A percentile compares a stretch with the other conserved stretches of the same genome.
Conservation (phyloP, 2,329 filamentous ascomycete species). For the Pseudopyricularia javanii region DNA sequence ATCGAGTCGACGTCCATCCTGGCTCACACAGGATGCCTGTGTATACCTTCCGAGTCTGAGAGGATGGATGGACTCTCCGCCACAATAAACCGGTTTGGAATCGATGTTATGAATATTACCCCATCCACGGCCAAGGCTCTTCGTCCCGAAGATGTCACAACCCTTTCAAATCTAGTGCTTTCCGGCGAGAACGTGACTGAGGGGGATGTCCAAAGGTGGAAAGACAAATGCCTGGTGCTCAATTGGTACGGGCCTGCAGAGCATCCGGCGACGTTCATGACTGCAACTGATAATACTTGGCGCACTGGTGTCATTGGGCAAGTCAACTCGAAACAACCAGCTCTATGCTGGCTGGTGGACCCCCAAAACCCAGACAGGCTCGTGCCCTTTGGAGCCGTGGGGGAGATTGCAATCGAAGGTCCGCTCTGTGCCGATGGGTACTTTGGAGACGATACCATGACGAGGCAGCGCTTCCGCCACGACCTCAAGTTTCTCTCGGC, state of each 20-base stretch:
- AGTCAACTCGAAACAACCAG: neutral
- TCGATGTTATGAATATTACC: constrained; percentile 7
- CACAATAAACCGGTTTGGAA: constrained; percentile 6
- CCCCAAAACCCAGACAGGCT: constrained; percentile 13
- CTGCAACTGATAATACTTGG: constrained; percentile 12
- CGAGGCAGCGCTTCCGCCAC: neutral
- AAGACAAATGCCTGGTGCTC: constrained; percentile 27
- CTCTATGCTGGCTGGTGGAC: constrained; percentile 6
- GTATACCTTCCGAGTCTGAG: constrained; percentile 22
- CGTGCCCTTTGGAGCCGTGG: constrained; percentile 16
- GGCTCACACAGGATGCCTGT: constrained; percentile 21
- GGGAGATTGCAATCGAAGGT: constrained; percentile 25
- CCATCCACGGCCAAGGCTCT: constrained; percentile 10
- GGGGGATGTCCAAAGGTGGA: constrained; percentile 33
- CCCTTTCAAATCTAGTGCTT: constrained; percentile 30
- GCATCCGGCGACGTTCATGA: constrained; percentile 29
- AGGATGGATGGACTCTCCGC: constrained; percentile 20
- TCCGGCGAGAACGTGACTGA: constrained; percentile 41
- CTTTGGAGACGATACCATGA: constrained; percentile 4
- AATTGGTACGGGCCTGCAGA: constrained; percentile 42
- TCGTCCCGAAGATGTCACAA: constrained; percentile 28
- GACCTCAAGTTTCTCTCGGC: neutral
- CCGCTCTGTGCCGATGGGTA: constrained; percentile 38
- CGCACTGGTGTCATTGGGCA: neutral
- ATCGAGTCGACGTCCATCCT: constrained; percentile 20